phyloP scores from a whole-genome alignment of 2,329 filamentous ascomycete genomes.

The Elsinoe batatas region DNA sequence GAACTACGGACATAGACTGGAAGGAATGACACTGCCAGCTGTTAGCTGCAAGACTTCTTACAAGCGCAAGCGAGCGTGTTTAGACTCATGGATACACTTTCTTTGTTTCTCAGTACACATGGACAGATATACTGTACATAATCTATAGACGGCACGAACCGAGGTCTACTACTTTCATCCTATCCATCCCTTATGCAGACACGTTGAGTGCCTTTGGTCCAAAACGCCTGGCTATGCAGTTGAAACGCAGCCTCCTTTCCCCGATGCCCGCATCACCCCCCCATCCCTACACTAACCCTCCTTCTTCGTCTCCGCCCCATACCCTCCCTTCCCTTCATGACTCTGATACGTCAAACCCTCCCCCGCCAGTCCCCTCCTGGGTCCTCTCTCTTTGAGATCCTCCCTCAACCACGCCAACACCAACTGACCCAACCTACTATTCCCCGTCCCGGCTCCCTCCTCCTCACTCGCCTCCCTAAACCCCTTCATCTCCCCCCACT shows the following conservation, averaged over 20 bases:
- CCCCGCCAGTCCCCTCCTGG: conserved; percentile 51
- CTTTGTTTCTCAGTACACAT: not conserved
- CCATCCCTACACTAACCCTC: not conserved
- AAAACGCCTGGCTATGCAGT: conserved; percentile 12
- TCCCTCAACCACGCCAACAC: conserved; percentile 79
- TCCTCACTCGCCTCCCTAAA: conserved; percentile 50
- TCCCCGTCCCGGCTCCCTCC: conserved; percentile 48
- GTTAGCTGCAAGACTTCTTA: not conserved
- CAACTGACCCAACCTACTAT: conserved; percentile 76
- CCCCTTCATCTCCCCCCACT: conserved; percentile 65
- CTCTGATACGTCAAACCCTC: conserved; percentile 58
- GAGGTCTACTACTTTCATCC: not conserved
- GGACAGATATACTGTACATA: conserved; percentile 3
- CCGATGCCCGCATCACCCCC: not conserved
- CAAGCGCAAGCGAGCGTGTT: conserved; percentile 1
- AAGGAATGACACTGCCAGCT: not conserved
- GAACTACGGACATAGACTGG: not conserved
- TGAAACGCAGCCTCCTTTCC: conserved; percentile 4
- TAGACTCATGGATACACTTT: not conserved
- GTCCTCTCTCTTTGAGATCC: conserved; percentile 70
- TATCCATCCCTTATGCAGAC: not conserved
- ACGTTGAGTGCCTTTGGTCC: conserved; percentile 9
- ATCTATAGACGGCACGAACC: not conserved
- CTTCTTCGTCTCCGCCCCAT: conserved; percentile 46
- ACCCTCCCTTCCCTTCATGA: conserved; percentile 52